Base-by-base conservation (phyloP, 2,329 filamentous ascomycete species). In the Dactylonectria macrodidyma region DNA sequence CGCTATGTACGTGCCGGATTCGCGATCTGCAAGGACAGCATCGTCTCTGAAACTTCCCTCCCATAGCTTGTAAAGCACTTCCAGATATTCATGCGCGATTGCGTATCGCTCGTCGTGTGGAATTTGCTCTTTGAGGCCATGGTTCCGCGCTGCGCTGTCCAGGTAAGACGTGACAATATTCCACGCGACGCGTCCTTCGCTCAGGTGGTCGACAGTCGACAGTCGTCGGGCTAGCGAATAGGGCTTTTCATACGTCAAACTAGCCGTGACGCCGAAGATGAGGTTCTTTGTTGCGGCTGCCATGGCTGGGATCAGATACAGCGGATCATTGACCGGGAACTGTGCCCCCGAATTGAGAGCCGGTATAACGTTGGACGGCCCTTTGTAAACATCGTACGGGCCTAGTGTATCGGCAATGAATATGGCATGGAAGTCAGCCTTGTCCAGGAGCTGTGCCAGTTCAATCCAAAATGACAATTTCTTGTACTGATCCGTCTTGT, bases 391-490 rank as follows among this genome's bases (percentile, higher is more conserved):
- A 44, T 66, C 83, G 72, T 85, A 85, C 16, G 81, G 81, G 3
- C 84, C 83, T 0, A 86, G 78, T 1, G 84, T 82, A 68, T 87
- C 85, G 3, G 85, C 85, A 56, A 87, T 82, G 77, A 87, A 87
- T 59, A 87, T 82, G 24, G 81, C 84, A 66, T 87, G 85, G 66
- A 87, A 86, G 36, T 84, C 84, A 19, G 82, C 84, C 11, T 67
- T 59, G 14, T 81, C 80, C 38, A 87, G 84, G 1, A 87, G 78
- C 58, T 85, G 80, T 1, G 85, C 85, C 0, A 87, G 74, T 0
- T 80, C 72, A 1, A 84, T 82, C 85, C 85, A 87, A 70, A 84
- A 81, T 19, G 82, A 61, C 10, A 75, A 14, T 11, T 69, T 66
- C n/a, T 62, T 75, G 60, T 75, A 74, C 34, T 71, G 59, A 9